Percentiles rank a stretch among this genome's conserved stretches.
Conservation (phyloP, 495 filamentous ascomycete species). For the Hypoxylon rickii region DNA sequence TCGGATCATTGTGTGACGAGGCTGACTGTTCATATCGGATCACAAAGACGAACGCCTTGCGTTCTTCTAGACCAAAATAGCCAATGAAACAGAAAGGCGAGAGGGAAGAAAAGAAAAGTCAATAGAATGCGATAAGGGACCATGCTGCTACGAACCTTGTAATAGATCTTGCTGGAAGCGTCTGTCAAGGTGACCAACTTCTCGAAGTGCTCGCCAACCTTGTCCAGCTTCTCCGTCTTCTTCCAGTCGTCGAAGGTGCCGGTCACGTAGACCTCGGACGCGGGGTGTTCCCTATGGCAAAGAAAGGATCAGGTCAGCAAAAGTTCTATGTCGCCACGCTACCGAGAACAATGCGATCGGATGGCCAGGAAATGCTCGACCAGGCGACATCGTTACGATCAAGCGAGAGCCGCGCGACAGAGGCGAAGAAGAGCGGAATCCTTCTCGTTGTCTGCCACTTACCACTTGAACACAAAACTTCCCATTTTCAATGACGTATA, state of each 20-base stretch:
- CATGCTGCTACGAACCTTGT: slow-evolving; percentile 68
- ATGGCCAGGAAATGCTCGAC: slow-evolving; percentile 1
- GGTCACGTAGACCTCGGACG: slow-evolving; percentile 88
- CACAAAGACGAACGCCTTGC: slow-evolving; percentile 24
- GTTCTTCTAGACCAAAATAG: slow-evolving; percentile 9
- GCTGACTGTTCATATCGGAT: too few relatives aligned
- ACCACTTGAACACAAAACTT: slow-evolving; percentile 61
- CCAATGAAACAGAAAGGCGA: not conserved
- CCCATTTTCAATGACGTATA: slow-evolving; percentile 46
- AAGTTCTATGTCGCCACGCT: slow-evolving; percentile 14
- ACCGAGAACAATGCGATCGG: slow-evolving; percentile 11
- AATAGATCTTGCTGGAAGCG: slow-evolving; percentile 68
- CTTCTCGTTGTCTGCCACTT: slow-evolving; percentile 30
- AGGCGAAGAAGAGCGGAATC: not conserved
- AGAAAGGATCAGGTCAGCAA: slow-evolving; percentile 12
- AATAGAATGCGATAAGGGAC: slow-evolving; percentile 15
- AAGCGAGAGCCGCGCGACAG: slow-evolving; percentile 3
- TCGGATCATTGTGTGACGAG: too few relatives aligned
- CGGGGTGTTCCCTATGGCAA: slow-evolving; percentile 67
- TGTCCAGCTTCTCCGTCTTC: slow-evolving; percentile 78
- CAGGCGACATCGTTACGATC: not conserved
- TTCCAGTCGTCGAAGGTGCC: slow-evolving; percentile 96
- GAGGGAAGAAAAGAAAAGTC: slow-evolving; percentile 7
- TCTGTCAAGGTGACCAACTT: slow-evolving; percentile 75
- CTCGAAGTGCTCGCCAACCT: slow-evolving; percentile 69